Percentiles rank a stretch among this genome's conserved stretches.
These are phyloP conservation scores for Septoria linicola DNA, from an alignment of 2,329 filamentous ascomycete species.

Conservation along the genomic window DNA sequence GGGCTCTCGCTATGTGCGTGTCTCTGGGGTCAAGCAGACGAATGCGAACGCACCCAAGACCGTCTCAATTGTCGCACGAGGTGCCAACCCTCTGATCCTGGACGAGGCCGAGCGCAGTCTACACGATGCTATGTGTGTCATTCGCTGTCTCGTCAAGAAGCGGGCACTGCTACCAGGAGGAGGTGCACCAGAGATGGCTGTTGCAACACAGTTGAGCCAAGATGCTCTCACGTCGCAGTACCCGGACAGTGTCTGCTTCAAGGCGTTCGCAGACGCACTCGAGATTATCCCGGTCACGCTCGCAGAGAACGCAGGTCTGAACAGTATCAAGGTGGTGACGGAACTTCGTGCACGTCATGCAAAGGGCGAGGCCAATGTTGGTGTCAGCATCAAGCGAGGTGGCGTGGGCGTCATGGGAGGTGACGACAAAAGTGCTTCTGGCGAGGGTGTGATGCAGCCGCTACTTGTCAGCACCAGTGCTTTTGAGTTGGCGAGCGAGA, in stretches of 20 bases:
- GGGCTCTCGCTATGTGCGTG: constrained; percentile 89
- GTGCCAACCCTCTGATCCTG: constrained; percentile 89
- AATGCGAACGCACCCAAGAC: constrained; percentile 65
- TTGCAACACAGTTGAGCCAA: constrained; percentile 80
- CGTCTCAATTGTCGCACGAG: constrained; percentile 89
- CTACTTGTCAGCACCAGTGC: constrained; percentile 95
- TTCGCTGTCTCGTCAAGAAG: constrained; percentile 98
- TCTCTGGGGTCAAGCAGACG: constrained; percentile 82
- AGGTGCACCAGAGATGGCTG: constrained; percentile 94
- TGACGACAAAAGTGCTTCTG: constrained; percentile 33
- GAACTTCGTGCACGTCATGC: constrained; percentile 92
- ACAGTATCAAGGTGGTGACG: constrained; percentile 98
- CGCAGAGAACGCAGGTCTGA: constrained; percentile 94
- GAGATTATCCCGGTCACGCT: constrained; percentile 96
- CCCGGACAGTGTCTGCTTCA: constrained; percentile 97
- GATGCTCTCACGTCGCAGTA: constrained; percentile 80
- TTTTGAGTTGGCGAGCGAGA: constrained; percentile 95
- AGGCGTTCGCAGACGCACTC: constrained; percentile 95
- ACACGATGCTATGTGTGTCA: constrained; percentile 96
- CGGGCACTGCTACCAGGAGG: constrained; percentile 97
- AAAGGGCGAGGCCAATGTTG: constrained; percentile 90
- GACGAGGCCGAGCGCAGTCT: constrained; percentile 96
- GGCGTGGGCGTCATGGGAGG: constrained; percentile 92
- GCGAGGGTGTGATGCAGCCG: constrained; percentile 78
- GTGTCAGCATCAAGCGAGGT: constrained; percentile 96